Conservation (phyloP, 176 grass and related monocot genomes). For the Avena insularis region DNA sequence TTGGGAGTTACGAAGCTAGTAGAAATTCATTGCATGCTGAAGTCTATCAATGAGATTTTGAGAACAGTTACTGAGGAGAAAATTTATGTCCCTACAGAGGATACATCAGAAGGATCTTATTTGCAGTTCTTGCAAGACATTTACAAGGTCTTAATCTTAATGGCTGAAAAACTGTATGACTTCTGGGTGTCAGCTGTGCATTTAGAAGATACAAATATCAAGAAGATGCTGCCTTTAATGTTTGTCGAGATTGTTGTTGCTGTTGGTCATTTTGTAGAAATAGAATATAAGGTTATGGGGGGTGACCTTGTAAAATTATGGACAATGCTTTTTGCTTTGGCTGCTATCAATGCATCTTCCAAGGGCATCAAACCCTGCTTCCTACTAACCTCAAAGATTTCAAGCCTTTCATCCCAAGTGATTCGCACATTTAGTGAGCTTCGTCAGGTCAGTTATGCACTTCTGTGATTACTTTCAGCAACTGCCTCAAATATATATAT, state of each 20-base stretch:
- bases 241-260: conserved; percentile 75
- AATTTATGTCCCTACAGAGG: conserved; percentile 87
- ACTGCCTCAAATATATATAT: background rate
- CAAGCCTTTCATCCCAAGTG: conserved; percentile 67
- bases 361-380: conserved; percentile 59
- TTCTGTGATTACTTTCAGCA: conserved; percentile 28
- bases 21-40: conserved; percentile 91
- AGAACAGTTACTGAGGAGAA: conserved; percentile 70
- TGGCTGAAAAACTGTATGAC: conserved; percentile 67
- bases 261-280: conserved; percentile 77
- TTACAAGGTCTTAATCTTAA: conserved; percentile 65
- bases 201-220: conserved; percentile 61
- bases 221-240: conserved; percentile 79
- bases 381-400: conserved; percentile 77
- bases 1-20: conserved; percentile 67
- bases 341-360: conserved; percentile 72
- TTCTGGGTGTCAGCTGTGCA: conserved; percentile 77
- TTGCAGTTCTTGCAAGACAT: conserved; percentile 88
- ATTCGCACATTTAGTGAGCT: conserved; percentile 89
- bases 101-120: conserved; percentile 70
- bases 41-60: conserved; percentile 83
- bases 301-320: conserved; percentile 72
- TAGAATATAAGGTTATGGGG: conserved; percentile 86
- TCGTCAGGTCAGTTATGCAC: conserved; percentile 80
- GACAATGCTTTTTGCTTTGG: conserved; percentile 87